Evolutionary conservation across 495 filamentous ascomycete genomes (phyloP).

Genomic region (Evansstolkia leycettana): DNA sequence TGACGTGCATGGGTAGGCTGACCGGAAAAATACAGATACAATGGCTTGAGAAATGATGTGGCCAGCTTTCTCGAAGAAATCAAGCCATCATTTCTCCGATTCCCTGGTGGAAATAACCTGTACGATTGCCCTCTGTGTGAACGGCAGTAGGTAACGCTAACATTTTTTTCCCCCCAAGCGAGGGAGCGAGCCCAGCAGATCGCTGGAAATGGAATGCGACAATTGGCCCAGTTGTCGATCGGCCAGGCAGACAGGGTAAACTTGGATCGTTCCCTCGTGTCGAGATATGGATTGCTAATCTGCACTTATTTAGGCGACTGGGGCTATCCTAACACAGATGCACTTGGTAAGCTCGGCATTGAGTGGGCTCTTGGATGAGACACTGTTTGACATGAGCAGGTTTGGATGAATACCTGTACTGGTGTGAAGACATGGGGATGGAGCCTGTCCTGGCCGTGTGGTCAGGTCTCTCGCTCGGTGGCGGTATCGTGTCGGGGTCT

Average conservation of each 20-base stretch:
- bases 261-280: background rate
- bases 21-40: background rate
- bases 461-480: slow-evolving; percentile 46
- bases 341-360: slow-evolving; percentile 12
- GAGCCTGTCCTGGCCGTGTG: slow-evolving; percentile 50
- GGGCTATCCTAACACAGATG: slow-evolving; percentile 43
- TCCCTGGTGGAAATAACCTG: slow-evolving; percentile 57
- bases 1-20: slow-evolving; percentile 1
- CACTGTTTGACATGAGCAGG: slow-evolving; percentile 17
- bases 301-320: slow-evolving; percentile 34
- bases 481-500: slow-evolving; percentile 21
- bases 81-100: slow-evolving; percentile 44
- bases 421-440: slow-evolving; percentile 49
- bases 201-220: slow-evolving; percentile 61
- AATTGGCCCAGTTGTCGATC: slow-evolving; percentile 48
- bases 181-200: slow-evolving; percentile 37
- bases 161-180: slow-evolving; percentile 10
- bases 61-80: background rate
- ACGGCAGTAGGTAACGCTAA: background rate
- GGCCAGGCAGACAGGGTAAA: slow-evolving; percentile 28
- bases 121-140: background rate
- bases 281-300: background rate
- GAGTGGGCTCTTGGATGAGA: too few species aligned
- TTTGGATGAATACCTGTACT: slow-evolving; percentile 49
- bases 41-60: too few species aligned